Conservation (phyloP, 2,329 filamentous ascomycete species). For the Colletotrichum plurivorum region DNA sequence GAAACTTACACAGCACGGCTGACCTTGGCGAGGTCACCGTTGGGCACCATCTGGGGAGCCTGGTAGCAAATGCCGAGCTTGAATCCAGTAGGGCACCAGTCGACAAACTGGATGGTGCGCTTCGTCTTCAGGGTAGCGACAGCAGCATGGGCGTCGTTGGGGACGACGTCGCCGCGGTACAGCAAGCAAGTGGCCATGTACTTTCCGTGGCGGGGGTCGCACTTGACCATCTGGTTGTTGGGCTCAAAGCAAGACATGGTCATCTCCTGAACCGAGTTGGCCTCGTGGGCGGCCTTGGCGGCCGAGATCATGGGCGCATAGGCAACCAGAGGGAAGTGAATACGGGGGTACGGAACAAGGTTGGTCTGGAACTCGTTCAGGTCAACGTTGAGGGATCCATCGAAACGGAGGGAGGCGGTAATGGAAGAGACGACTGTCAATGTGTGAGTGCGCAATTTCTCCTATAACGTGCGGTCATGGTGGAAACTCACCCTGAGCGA, state of each 20-base stretch:
- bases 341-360: constrained; percentile 97
- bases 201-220: constrained; percentile 97
- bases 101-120: constrained; percentile 98
- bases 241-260: constrained; percentile 99
- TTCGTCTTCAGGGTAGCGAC: constrained; percentile 99
- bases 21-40: constrained; percentile 97
- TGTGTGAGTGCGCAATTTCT: constrained; percentile 43
- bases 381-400: constrained; percentile 98
- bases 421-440: constrained; percentile 92
- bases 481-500: constrained; percentile 82
- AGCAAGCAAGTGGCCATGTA: constrained; percentile 99
- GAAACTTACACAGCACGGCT: constrained; percentile 93
- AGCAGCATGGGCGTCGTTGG: constrained; percentile 93
- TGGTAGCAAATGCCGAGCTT: constrained; percentile 99
- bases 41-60: constrained; percentile 94
- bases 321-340: constrained; percentile 98
- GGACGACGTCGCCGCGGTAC: constrained; percentile 98
- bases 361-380: constrained; percentile 99
- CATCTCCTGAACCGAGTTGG: constrained; percentile 98
- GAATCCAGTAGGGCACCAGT: constrained; percentile 99
- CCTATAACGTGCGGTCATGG: background rate
- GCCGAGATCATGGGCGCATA: constrained; percentile 96
- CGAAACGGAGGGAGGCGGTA: constrained; percentile 97
- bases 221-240: constrained; percentile 99
- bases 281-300: constrained; percentile 96